phyloP scores from a whole-genome alignment of 2,329 filamentous ascomycete species.

The Pestalotiopsis sp. region DNA sequence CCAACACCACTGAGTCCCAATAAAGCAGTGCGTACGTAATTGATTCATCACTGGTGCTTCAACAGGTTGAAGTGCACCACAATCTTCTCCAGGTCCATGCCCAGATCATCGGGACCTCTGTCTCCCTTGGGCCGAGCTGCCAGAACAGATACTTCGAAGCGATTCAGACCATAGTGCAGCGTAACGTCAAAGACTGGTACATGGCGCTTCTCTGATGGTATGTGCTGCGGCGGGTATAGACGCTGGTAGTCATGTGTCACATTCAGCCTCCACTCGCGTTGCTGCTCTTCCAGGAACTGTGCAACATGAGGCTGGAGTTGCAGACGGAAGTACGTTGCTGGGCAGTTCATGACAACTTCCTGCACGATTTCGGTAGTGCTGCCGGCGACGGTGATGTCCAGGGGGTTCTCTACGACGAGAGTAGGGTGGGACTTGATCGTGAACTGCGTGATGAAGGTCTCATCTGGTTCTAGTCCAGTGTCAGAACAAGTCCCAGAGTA shows the following conservation, averaged over 20 bases:
- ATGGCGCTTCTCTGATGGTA: slow-evolving; percentile 55
- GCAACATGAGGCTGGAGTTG: slow-evolving; percentile 72
- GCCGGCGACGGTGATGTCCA: slow-evolving; percentile 67
- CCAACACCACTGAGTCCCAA: neutral
- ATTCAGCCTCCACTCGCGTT: slow-evolving; percentile 77
- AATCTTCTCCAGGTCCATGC: slow-evolving; percentile 78
- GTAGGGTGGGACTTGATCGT: slow-evolving; percentile 56
- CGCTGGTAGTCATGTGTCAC: slow-evolving; percentile 71
- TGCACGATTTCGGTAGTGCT: slow-evolving; percentile 70
- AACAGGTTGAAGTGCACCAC: slow-evolving; percentile 74
- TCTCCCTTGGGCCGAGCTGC: slow-evolving; percentile 67
- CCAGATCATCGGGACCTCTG: slow-evolving; percentile 59
- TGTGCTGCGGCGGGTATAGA: slow-evolving; percentile 44
- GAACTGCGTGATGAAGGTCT: slow-evolving; percentile 33
- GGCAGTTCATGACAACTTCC: slow-evolving; percentile 72
- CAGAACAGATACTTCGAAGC: slow-evolving; percentile 77
- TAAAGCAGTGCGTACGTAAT: neutral
- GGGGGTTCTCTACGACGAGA: slow-evolving; percentile 63
- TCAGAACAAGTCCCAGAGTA: slow-evolving; percentile 15
- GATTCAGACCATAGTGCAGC: slow-evolving; percentile 73
- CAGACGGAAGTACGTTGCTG: slow-evolving; percentile 68
- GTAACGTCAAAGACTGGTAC: slow-evolving; percentile 77
- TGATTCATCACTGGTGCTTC: slow-evolving; percentile 19
- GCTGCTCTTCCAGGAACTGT: slow-evolving; percentile 57
- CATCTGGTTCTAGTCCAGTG: slow-evolving; percentile 25